These are phyloP conservation scores for Hygrophorus pudorinus DNA, from an alignment of 768 basidiomycete species.

Conservation along the genomic window DNA sequence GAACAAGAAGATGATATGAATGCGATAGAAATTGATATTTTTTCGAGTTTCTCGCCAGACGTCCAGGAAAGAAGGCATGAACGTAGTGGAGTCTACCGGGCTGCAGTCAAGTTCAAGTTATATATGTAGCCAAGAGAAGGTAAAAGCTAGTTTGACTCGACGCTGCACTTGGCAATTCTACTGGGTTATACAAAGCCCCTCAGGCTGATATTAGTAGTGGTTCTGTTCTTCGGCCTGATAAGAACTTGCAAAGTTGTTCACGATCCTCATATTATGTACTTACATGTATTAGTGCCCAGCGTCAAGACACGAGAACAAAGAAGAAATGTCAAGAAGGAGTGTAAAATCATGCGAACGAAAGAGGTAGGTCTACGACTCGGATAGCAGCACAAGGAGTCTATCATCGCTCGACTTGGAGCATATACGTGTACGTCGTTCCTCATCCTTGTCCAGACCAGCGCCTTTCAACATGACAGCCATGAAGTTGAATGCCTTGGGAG, in stretches of 20 bases:
- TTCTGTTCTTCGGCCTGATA: too few species aligned
- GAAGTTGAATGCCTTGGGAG: constrained; percentile 73
- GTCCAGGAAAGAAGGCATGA: not conserved
- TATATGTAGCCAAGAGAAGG: not conserved
- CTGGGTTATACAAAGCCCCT: too few species aligned
- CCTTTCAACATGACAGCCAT: constrained; percentile 70
- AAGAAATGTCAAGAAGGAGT: not conserved
- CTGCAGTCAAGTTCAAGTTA: not conserved
- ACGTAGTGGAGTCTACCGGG: not conserved
- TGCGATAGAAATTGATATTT: constrained; percentile 59
- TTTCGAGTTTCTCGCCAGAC: constrained; percentile 25
- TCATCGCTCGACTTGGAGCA: constrained; percentile 54
- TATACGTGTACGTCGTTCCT: constrained; percentile 45
- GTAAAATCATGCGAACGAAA: not conserved
- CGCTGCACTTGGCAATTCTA: too few species aligned
- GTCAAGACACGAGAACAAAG: not conserved
- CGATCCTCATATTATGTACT: too few species aligned
- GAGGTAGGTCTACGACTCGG: constrained; percentile 28
- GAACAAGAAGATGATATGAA: constrained; percentile 55
- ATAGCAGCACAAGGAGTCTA: constrained; percentile 49
- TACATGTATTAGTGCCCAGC: too few species aligned
- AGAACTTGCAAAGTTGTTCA: too few species aligned
- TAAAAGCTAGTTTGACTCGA: too few species aligned
- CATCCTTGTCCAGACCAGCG: constrained; percentile 56
- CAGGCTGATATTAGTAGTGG: too few species aligned